Conservation (phyloP, 2,329 filamentous ascomycete genomes). For the Chaetomium olivaceum region DNA sequence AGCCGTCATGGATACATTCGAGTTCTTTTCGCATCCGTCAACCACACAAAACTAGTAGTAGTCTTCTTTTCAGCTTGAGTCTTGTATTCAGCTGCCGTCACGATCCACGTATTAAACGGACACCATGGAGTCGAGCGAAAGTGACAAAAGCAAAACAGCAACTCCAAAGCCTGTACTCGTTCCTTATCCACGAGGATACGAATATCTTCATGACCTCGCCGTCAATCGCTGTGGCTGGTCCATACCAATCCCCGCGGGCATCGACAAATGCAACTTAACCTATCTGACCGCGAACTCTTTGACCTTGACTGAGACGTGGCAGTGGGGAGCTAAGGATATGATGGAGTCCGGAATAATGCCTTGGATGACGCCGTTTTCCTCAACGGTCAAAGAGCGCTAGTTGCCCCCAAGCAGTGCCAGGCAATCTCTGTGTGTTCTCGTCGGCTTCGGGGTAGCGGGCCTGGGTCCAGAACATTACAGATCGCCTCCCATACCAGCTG, state of each 20-base stretch:
- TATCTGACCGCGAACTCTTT: neutral
- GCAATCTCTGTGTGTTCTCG: neutral
- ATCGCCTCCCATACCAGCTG: neutral
- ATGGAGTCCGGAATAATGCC: neutral
- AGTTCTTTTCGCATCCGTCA: neutral
- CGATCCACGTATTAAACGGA: neutral
- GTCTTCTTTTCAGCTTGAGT: neutral
- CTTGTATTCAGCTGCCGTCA: neutral
- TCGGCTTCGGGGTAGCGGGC: neutral
- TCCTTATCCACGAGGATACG: neutral
- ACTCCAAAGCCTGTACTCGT: neutral
- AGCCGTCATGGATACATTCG: neutral
- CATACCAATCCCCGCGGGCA: neutral
- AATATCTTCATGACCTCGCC: neutral
- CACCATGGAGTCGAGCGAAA: neutral
- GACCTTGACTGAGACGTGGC: neutral
- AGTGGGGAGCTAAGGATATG: neutral
- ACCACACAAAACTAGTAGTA: neutral
- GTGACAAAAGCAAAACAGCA: neutral
- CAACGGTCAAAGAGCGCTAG: neutral
- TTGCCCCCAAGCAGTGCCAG: too few relatives aligned
- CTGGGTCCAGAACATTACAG: neutral
- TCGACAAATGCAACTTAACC: neutral
- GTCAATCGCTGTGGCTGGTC: neutral
- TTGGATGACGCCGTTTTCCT: neutral